Base-by-base conservation (phyloP, 768 basidiomycete species). In the Pulveroboletus sp. region DNA sequence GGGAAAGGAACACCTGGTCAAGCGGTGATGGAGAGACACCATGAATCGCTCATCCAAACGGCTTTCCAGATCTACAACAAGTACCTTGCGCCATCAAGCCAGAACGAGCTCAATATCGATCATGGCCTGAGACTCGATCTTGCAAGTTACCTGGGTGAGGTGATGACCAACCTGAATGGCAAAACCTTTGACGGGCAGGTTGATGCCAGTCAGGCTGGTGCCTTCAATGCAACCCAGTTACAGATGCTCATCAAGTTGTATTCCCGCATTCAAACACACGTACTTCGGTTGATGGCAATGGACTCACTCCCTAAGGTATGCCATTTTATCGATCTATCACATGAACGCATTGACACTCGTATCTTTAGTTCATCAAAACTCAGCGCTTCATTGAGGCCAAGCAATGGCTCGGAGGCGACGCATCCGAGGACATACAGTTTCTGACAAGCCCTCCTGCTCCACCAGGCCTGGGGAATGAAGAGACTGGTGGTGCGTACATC, bases 81-180 rank as follows among this genome's bases (percentile, higher is more conserved):
- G 45, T 99, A 97, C 63, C 83, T 99, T 21, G 96, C 95, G 0
- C 94, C 93, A 1, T 90, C 93, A 27, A 94, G 92, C 66, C 89
- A 86, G 51, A 91, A 87, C 71, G 96, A 98, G 71, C 80, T 99
- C 54, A 99, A 99, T 71, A 99, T 99, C 57, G 96, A 99, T 65
- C 96, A 99, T 67, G 90, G 88, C 35, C 76, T 99, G 35, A 85
- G 96, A 54, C 93, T 92, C 58, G 96, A 98, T 70, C 77, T 99
- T 46, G 88, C 91, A 51, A 88, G 85, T 58, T 98, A 98, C 67
- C 78, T 99, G 53, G 87, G 86, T 68, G 91, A 96, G 46, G 88
- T 93, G 26, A 87, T 94, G 56, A 85, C 83, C 42, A 84, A 72
- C 57, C 58, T 86, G 57, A 83, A 85, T 3, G 89, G 89, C 38